These are phyloP conservation scores for Raphanus raphanistrum DNA, from an alignment of 345 rosid genomes.

Conservation along the genomic window DNA sequence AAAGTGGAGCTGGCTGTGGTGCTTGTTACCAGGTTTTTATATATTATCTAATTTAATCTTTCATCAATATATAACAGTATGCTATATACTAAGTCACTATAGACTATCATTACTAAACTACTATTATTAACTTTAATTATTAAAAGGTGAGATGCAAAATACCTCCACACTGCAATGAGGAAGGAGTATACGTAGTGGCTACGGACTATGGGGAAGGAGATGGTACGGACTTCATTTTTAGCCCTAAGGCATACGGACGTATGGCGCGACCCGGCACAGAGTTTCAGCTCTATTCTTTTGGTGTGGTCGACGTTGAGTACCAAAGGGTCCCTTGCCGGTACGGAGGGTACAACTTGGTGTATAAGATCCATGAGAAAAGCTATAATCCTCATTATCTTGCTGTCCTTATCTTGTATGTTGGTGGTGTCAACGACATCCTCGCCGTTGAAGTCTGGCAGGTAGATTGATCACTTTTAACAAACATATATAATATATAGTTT, in stretches of 20 bases:
- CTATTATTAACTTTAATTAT: background rate
- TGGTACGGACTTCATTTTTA: constrained; percentile 79
- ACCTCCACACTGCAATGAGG: constrained; percentile 56
- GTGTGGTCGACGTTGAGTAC: constrained; percentile 80
- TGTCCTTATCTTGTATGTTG: constrained; percentile 49
- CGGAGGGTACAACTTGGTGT: constrained; percentile 47
- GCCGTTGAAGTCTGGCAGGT: constrained; percentile 72
- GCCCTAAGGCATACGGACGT: constrained; percentile 58
- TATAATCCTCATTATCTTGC: constrained; percentile 66
- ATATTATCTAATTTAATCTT: background rate
- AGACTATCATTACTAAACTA: background rate
- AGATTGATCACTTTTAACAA: background rate
- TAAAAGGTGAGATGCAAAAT: constrained; percentile 71
- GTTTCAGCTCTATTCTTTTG: constrained; percentile 51
- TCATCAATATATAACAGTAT: background rate
- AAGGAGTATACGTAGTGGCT: constrained; percentile 66
- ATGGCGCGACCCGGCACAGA: constrained; percentile 49
- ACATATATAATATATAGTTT: background rate
- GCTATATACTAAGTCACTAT: background rate
- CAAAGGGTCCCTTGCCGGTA: constrained; percentile 64
- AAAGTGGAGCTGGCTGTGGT: constrained; percentile 84
- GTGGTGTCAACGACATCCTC: constrained; percentile 58
- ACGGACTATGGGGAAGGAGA: constrained; percentile 87
- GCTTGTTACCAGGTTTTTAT: constrained; percentile 80
- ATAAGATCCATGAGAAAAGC: constrained; percentile 75